phyloP scores from a whole-genome alignment of 2,329 filamentous ascomycete species.

The Botrytis elliptica region DNA sequence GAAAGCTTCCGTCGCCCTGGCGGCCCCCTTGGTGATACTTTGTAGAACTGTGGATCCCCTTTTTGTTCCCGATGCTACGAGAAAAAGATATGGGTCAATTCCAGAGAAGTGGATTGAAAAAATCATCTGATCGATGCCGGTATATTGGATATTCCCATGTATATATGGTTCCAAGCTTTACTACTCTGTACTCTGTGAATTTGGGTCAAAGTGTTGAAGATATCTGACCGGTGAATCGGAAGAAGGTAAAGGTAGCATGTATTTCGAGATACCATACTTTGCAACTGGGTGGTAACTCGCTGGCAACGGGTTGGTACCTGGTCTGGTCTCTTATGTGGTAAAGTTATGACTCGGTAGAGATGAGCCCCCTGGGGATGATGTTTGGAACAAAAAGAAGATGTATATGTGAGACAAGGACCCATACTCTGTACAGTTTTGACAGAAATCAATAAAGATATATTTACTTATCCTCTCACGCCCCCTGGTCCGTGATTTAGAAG shows the following conservation, averaged over 20 bases:
- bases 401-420: slow-evolving; percentile 7
- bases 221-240: background rate
- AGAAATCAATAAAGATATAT: background rate
- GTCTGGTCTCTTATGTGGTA: background rate
- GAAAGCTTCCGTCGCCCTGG: slow-evolving; percentile 11
- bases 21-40: slow-evolving; percentile 8
- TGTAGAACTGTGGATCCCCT: slow-evolving; percentile 11
- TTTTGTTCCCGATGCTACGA: slow-evolving; percentile 3
- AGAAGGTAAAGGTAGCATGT: background rate
- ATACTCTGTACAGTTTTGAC: background rate
- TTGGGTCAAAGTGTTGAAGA: background rate
- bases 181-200: background rate
- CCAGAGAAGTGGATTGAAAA: slow-evolving; percentile 9
- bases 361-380: background rate
- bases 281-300: background rate
- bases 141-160: background rate
- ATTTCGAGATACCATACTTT: background rate
- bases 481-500: background rate
- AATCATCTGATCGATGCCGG: slow-evolving; percentile 6
- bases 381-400: background rate
- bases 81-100: slow-evolving; percentile 16
- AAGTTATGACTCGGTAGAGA: slow-evolving; percentile 2
- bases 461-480: background rate
- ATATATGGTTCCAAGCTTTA: background rate
- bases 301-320: background rate